Evolutionary conservation across 2,329 filamentous ascomycete genomes (phyloP).

Genomic region (Fusarium sp.): DNA sequence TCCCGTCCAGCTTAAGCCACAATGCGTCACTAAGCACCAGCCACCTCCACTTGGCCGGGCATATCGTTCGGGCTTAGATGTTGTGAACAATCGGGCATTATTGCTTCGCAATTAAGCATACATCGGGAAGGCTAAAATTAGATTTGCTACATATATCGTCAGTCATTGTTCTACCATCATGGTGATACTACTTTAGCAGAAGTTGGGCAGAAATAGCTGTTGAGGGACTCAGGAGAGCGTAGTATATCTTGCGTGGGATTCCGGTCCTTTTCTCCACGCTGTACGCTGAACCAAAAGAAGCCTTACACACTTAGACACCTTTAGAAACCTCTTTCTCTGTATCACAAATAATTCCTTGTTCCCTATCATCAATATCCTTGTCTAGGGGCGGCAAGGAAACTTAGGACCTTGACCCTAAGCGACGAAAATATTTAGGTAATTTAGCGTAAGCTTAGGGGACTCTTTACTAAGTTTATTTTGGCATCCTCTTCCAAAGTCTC

Average conservation of each 20-base stretch:
- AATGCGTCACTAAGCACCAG: slow-evolving; percentile 40
- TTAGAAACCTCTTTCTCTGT: accelerated
- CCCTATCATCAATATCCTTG: neutral
- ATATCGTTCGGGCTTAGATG: neutral
- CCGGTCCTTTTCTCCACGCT: neutral
- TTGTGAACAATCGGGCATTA: neutral
- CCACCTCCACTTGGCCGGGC: slow-evolving; percentile 36
- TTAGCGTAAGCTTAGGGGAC: no score
- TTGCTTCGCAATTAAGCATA: neutral
- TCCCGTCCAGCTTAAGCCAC: slow-evolving; percentile 38
- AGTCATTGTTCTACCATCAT: neutral
- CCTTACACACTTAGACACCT: neutral
- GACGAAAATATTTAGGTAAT: no score
- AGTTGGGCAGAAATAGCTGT: neutral
- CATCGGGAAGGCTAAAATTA: neutral
- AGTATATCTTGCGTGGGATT: neutral
- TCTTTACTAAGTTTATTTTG: no score
- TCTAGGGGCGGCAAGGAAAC: no score
- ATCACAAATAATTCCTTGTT: neutral
- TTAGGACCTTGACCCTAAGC: no score
- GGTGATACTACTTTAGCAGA: neutral
- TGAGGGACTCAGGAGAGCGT: neutral
- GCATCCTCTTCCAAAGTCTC: no score
- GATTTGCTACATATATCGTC: neutral
- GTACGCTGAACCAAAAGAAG: neutral